These are phyloP conservation scores for Novakomyces olei DNA, from an alignment of 805 yeast genomes.

Conservation along the genomic window DNA sequence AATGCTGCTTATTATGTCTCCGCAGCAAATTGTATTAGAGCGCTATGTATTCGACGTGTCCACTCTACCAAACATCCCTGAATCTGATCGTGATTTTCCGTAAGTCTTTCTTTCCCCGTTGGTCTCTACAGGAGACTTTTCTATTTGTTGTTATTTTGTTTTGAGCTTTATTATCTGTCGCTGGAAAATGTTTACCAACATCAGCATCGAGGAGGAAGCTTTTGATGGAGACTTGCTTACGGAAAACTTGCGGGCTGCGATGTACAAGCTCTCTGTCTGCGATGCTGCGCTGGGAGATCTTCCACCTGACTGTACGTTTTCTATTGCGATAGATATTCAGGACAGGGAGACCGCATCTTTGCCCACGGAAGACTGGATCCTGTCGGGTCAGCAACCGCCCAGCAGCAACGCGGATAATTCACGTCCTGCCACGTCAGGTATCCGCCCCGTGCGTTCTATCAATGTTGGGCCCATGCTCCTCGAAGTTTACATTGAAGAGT, in stretches of 20 bases:
- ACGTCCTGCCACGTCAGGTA: too few species aligned
- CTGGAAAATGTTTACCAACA: conserved; percentile 9
- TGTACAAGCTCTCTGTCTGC: conserved; percentile 9
- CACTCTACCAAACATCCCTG: conserved; percentile 14
- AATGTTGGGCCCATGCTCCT: conserved; percentile 1
- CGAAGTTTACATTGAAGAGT: conserved; percentile 3
- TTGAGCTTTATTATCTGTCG: conserved; percentile 3
- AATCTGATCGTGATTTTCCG: conserved; percentile 8
- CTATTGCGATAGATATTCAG: conserved; percentile 13
- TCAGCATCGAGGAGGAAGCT: background rate
- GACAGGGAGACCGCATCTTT: too few species aligned
- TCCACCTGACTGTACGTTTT: conserved; percentile 11
- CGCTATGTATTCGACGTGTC: conserved; percentile 20
- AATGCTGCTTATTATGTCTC: conserved; percentile 19
- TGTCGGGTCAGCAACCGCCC: too few species aligned
- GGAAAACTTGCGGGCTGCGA: conserved; percentile 13
- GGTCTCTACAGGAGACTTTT: conserved; percentile 8
- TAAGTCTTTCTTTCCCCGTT: background rate
- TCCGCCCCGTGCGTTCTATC: background rate
- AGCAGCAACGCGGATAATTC: too few species aligned
- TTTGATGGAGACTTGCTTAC: too few species aligned
- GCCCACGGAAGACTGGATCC: too few species aligned
- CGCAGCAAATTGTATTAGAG: conserved; percentile 16
- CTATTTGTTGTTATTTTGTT: conserved; percentile 6
- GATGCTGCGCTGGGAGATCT: conserved; percentile 9